phyloP scores from a whole-genome alignment of 1,284 basidiomycete genomes.

The Mycena citricolor region DNA sequence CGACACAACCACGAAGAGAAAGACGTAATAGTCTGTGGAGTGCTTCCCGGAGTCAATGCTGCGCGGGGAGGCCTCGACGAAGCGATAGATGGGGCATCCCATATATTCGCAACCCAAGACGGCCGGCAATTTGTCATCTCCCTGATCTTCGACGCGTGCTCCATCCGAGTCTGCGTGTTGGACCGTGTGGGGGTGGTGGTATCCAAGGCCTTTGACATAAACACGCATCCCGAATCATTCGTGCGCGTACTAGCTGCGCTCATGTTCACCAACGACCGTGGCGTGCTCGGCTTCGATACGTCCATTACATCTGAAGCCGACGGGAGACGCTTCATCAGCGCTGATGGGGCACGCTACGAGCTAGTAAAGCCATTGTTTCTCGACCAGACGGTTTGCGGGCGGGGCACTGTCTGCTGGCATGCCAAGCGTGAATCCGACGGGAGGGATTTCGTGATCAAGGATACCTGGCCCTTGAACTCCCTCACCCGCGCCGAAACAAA shows the following conservation, averaged over 20 bases:
- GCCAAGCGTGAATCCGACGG: not conserved
- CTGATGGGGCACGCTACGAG: constrained; percentile 4
- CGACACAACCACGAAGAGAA: not conserved
- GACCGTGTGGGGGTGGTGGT: constrained; percentile 4
- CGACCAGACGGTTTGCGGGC: constrained; percentile 6
- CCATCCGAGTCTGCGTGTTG: not conserved
- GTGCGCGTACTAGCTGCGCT: constrained; percentile 5
- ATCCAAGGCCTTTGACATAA: constrained; percentile 1
- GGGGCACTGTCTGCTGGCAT: constrained; percentile 12
- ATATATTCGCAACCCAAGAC: constrained; percentile 3
- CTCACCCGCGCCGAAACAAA: constrained; percentile 3
- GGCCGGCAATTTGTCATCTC: constrained; percentile 6
- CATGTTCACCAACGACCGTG: not conserved
- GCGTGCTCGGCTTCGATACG: constrained; percentile 3
- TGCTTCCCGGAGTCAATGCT: constrained; percentile 1
- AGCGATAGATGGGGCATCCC: constrained; percentile 3
- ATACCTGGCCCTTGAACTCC: constrained; percentile 8
- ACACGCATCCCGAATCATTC: constrained; percentile 3
- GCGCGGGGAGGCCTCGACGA: not conserved
- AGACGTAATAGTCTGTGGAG: constrained; percentile 5
- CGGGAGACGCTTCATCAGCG: constrained; percentile 1
- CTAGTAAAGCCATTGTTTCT: constrained; percentile 2
- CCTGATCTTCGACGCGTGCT: not conserved
- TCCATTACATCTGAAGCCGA: not conserved
- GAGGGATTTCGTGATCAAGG: constrained; percentile 11